phyloP scores from a whole-genome alignment of 1,284 basidiomycete genomes.

The Boletellus dicymbophilus region DNA sequence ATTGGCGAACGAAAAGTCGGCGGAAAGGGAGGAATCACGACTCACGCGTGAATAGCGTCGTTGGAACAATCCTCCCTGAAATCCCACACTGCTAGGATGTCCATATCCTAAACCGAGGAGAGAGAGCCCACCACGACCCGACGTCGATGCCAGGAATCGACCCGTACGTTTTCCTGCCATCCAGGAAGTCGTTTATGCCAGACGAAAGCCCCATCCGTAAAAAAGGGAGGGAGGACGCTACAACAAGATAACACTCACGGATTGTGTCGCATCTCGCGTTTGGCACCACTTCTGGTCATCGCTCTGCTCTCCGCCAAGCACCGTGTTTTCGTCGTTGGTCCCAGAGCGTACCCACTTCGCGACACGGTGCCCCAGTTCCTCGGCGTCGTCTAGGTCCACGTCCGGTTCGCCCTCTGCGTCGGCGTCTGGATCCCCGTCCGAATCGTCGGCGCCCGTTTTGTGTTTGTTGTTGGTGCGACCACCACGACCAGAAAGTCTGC shows the following conservation, averaged over 20 bases:
- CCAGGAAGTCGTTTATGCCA: not conserved
- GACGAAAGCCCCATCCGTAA: no score
- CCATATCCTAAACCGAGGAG: no score
- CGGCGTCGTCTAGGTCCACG: constrained; percentile 5
- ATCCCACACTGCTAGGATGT: no score
- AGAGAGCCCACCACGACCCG: constrained; percentile 85
- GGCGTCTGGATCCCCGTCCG: constrained; percentile 19
- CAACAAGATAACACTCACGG: constrained; percentile 60
- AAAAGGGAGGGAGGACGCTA: no score
- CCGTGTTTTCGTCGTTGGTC: constrained; percentile 26
- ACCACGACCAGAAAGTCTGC: no score
- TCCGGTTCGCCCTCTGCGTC: constrained; percentile 12
- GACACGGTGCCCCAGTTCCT: constrained; percentile 32
- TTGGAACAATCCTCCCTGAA: constrained; percentile 64
- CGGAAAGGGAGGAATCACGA: constrained; percentile 7
- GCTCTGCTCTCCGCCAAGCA: constrained; percentile 14
- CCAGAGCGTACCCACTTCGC: no score
- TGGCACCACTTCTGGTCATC: constrained; percentile 64
- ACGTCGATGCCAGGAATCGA: constrained; percentile 73
- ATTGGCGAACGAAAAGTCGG: no score
- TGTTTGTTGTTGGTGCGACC: constrained; percentile 7
- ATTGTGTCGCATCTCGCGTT: constrained; percentile 54
- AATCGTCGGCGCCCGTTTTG: not conserved
- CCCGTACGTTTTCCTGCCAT: constrained; percentile 34
- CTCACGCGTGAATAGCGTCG: constrained; percentile 77